Percentiles rank a stretch among this genome's conserved stretches.
These are phyloP conservation scores for Escovopsis sp. DNA, from an alignment of 2,329 filamentous ascomycete species.

Conservation along the genomic window DNA sequence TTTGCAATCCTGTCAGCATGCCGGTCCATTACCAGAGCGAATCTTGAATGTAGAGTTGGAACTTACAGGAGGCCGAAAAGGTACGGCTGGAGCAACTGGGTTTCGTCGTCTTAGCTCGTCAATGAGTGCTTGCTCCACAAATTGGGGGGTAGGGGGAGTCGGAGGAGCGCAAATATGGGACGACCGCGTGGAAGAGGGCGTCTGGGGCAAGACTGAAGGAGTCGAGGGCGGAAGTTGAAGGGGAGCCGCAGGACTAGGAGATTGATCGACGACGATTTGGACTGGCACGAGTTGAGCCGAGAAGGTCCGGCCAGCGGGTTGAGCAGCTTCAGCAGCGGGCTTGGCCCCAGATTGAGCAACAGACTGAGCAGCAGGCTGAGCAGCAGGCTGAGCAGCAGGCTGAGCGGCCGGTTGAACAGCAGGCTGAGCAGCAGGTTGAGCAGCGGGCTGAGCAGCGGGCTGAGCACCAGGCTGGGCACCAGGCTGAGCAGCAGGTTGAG, in stretches of 20 bases:
- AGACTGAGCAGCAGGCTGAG: no score
- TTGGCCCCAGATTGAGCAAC: no score
- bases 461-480: no score
- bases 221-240: conserved; percentile 37
- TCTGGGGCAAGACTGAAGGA: conserved; percentile 29
- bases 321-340: no score
- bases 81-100: conserved; percentile 9
- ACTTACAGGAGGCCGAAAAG: conserved; percentile 39
- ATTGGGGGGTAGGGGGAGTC: conserved; percentile 33
- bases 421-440: no score
- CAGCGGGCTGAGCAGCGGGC: no score
- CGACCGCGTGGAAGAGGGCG: conserved; percentile 39
- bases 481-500: no score
- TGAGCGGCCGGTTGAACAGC: no score
- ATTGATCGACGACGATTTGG: no score
- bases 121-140: conserved; percentile 9
- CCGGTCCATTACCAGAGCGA: neutral
- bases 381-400: no score
- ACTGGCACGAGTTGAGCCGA: no score
- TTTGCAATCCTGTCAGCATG: conserved; percentile 13
- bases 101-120: conserved; percentile 1
- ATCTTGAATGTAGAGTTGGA: neutral
- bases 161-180: conserved; percentile 26
- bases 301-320: no score
- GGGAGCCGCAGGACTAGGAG: conserved; percentile 22